These are phyloP conservation scores for Ogataea sp. DNA, from an alignment of 805 yeast genomes.

Conservation along the genomic window DNA sequence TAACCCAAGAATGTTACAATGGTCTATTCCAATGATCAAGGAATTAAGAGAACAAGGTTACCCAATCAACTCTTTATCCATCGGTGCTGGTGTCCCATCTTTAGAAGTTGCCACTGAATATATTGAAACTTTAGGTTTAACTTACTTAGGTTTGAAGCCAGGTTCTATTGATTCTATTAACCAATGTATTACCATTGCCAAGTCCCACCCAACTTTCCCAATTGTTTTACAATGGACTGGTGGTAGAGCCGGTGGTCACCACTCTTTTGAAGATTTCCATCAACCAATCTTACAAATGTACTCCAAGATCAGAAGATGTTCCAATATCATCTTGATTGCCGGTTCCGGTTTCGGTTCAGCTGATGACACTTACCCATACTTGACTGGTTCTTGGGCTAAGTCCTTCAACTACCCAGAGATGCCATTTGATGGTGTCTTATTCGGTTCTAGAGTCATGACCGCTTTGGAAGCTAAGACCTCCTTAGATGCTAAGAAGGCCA, in stretches of 20 bases:
- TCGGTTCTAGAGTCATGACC: slow-evolving; percentile 96
- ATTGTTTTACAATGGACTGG: slow-evolving; percentile 99
- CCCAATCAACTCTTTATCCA: slow-evolving; percentile 92
- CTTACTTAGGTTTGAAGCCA: slow-evolving; percentile 94
- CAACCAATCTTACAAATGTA: slow-evolving; percentile 96
- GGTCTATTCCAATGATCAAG: slow-evolving; percentile 96
- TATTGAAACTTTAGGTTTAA: slow-evolving; percentile 83
- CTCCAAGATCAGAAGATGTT: slow-evolving; percentile 83
- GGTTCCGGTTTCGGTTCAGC: slow-evolving; percentile 99
- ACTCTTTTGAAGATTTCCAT: slow-evolving; percentile 98
- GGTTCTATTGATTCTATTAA: slow-evolving; percentile 92
- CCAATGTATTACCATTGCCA: slow-evolving; percentile 84
- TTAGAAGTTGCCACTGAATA: slow-evolving; percentile 95
- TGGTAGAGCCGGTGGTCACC: slow-evolving; percentile 99
- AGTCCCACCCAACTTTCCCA: slow-evolving; percentile 94
- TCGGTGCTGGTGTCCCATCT: slow-evolving; percentile 99
- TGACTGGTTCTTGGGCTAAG: slow-evolving; percentile 95
- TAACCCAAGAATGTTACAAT: slow-evolving; percentile 94
- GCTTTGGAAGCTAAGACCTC: slow-evolving; percentile 96
- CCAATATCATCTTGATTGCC: slow-evolving; percentile 85
- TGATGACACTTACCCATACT: slow-evolving; percentile 94
- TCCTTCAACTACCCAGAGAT: slow-evolving; percentile 87
- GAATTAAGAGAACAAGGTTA: slow-evolving; percentile 84
- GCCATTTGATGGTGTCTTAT: slow-evolving; percentile 97
- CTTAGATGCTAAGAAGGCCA: slow-evolving; percentile 86